phyloP scores from a whole-genome alignment of 1,284 basidiomycete genomes.

The Ustilago xerochloae region DNA sequence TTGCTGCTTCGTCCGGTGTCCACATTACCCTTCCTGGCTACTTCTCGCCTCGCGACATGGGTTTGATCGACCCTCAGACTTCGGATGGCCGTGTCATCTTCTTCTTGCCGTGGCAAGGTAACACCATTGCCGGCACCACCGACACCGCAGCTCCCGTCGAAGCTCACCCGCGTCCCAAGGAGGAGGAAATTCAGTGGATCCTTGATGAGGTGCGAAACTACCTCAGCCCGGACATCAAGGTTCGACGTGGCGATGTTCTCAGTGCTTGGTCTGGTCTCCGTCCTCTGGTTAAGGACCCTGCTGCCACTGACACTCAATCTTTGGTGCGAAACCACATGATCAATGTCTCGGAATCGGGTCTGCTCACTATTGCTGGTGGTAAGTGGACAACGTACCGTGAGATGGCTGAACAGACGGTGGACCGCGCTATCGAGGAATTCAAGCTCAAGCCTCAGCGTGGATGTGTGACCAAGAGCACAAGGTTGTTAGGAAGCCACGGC shows the following conservation, averaged over 20 bases:
- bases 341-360: conserved; percentile 81
- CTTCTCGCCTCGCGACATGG: conserved; percentile 94
- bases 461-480: conserved; percentile 83
- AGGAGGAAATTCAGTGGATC: conserved; percentile 97
- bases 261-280: conserved; percentile 93
- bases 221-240: conserved; percentile 89
- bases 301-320: conserved; percentile 82
- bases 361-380: conserved; percentile 94
- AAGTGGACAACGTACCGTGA: conserved; percentile 97
- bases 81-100: conserved; percentile 98
- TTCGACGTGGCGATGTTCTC: conserved; percentile 94
- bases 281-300: conserved; percentile 87
- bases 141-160: conserved; percentile 84
- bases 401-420: conserved; percentile 96
- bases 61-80: conserved; percentile 92
- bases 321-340: conserved; percentile 96
- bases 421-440: conserved; percentile 85
- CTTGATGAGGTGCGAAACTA: conserved; percentile 90
- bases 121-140: conserved; percentile 96
- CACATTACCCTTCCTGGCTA: conserved; percentile 98
- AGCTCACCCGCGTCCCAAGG: conserved; percentile 83
- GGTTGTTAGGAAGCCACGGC: conserved; percentile 90
- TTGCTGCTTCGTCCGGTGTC: conserved; percentile 89
- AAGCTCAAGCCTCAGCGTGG: conserved; percentile 72
- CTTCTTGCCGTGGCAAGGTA: conserved; percentile 98